Percentiles rank a stretch among this genome's conserved stretches.
phyloP scores from a whole-genome alignment of 2,329 filamentous ascomycete genomes.

The Diaporthe longicolla region DNA sequence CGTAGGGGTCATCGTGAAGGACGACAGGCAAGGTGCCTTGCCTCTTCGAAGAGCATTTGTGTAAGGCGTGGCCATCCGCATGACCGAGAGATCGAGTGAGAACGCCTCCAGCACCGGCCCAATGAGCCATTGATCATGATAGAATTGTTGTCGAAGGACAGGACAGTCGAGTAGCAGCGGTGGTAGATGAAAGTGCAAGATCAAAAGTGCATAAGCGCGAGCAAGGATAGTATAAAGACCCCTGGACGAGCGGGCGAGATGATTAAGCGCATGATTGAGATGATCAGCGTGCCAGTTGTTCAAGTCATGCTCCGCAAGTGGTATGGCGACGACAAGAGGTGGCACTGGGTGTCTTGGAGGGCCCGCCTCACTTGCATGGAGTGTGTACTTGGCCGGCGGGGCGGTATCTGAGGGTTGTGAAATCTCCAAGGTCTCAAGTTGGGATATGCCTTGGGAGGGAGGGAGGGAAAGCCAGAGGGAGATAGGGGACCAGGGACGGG shows the following conservation, averaged over 20 bases:
- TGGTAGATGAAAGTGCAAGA: constrained; percentile 25
- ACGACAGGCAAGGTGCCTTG: constrained; percentile 27
- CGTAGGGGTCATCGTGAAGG: constrained; percentile 33
- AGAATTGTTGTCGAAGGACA: constrained; percentile 38
- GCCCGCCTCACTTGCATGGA: constrained; percentile 38
- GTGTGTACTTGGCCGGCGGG: constrained; percentile 30
- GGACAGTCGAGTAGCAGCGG: not conserved
- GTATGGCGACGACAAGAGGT: constrained; percentile 28
- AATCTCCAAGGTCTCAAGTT: constrained; percentile 22
- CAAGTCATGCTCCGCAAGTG: constrained; percentile 34
- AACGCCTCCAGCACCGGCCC: constrained; percentile 52
- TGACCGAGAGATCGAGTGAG: constrained; percentile 33
- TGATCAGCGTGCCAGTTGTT: constrained; percentile 37
- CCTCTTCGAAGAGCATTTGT: not conserved
- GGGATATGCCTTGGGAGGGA: constrained; percentile 36
- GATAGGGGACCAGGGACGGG: constrained; percentile 16
- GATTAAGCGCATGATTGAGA: constrained; percentile 38
- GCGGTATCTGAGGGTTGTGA: constrained; percentile 23
- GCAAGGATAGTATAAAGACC: constrained; percentile 34
- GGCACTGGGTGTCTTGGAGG: constrained; percentile 37
- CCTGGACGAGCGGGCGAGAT: constrained; percentile 10
- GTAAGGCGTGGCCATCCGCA: constrained; percentile 27
- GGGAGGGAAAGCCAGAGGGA: not conserved
- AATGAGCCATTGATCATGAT: constrained; percentile 56
- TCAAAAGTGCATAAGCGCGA: constrained; percentile 33